phyloP scores from a whole-genome alignment of 2,329 filamentous ascomycete species.

The Drechslerella dactyloides region DNA sequence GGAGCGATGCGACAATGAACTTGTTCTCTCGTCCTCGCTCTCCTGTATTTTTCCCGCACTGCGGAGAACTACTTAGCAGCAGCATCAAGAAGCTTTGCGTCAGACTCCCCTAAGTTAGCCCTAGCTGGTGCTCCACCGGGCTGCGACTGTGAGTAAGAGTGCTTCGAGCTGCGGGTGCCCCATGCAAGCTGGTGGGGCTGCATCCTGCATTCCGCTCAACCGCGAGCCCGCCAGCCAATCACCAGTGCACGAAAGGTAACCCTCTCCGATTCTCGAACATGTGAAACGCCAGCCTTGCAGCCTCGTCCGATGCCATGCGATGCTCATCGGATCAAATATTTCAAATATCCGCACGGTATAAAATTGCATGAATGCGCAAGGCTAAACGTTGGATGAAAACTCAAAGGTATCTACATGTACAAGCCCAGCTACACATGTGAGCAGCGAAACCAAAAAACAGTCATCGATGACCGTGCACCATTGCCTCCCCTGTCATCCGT shows the following conservation, averaged over 20 bases:
- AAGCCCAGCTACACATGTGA: background rate
- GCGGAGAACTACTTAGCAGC: no score
- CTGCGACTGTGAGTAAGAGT: conserved; percentile 15
- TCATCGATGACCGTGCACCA: no score
- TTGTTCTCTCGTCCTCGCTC: background rate
- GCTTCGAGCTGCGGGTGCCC: conserved; percentile 1
- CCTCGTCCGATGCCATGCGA: background rate
- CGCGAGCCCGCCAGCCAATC: conserved; percentile 26
- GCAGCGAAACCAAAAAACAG: background rate
- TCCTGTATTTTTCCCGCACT: background rate
- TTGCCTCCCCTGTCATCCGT: background rate
- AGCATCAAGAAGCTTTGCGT: background rate
- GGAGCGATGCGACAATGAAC: no score
- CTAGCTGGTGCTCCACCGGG: background rate
- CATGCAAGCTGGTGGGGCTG: conserved; percentile 16
- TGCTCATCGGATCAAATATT: conserved; percentile 10
- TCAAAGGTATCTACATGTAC: conserved; percentile 13
- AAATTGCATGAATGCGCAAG: conserved; percentile 4
- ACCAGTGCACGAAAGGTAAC: conserved; percentile 12
- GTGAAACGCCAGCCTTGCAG: conserved; percentile 28
- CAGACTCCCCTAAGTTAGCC: background rate
- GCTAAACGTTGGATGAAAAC: background rate
- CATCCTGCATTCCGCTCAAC: conserved; percentile 22
- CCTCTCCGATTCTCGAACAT: conserved; percentile 12
- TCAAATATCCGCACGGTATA: background rate